phyloP scores from a whole-genome alignment of 1,284 basidiomycete genomes.

The Stereum hirsutum region DNA sequence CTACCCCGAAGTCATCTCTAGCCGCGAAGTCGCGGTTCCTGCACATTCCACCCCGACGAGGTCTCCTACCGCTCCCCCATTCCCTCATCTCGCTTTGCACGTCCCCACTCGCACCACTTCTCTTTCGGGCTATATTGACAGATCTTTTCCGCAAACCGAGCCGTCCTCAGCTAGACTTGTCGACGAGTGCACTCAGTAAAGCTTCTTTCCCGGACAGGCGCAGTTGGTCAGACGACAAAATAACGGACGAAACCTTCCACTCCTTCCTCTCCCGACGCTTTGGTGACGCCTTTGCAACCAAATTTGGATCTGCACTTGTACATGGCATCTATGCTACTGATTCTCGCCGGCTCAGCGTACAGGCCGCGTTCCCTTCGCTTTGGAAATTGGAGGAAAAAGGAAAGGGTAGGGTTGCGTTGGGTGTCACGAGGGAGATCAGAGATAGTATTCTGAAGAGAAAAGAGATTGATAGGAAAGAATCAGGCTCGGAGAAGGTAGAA shows the following conservation, averaged over 20 bases:
- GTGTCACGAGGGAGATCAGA: too few species aligned
- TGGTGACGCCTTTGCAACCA: conserved; percentile 61
- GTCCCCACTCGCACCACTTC: conserved; percentile 38
- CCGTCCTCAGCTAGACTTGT: conserved; percentile 12
- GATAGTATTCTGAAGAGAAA: conserved; percentile 26
- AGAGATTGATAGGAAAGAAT: conserved; percentile 8
- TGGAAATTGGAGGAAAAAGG: conserved; percentile 62
- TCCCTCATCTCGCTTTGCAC: conserved; percentile 30
- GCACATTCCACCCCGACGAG: conserved; percentile 43
- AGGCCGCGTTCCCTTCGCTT: conserved; percentile 69
- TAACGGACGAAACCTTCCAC: conserved; percentile 75
- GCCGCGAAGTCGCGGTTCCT: conserved; percentile 74
- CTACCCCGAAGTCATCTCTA: conserved; percentile 52
- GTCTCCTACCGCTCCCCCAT: conserved; percentile 37
- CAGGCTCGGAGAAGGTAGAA: conserved; percentile 13
- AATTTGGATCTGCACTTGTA: conserved; percentile 76
- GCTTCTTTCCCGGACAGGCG: too few species aligned
- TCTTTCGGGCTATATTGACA: conserved; percentile 44
- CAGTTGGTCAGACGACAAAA: too few species aligned
- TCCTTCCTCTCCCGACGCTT: conserved; percentile 73
- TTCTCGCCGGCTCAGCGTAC: conserved; percentile 64
- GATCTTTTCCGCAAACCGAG: conserved; percentile 44
- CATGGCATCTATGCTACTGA: conserved; percentile 94
- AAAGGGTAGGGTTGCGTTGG: conserved; percentile 60
- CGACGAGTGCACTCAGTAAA: too few species aligned